A percentile compares a stretch with the other conserved stretches of the same genome.
These are phyloP conservation scores for Penicillium verhagenii DNA, from an alignment of 495 filamentous ascomycete species.

Conservation along the genomic window DNA sequence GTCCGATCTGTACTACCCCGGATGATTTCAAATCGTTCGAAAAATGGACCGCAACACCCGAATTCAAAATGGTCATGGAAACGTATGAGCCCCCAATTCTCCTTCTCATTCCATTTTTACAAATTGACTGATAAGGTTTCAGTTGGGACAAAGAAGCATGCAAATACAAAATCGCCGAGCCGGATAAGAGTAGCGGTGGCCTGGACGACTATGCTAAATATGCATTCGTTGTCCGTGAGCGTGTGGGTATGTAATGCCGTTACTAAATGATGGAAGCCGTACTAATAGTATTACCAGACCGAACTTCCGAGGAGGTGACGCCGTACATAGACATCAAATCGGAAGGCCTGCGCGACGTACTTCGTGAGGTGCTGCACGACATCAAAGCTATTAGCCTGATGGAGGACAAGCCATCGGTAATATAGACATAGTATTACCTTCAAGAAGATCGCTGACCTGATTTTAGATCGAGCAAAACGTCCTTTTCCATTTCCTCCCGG, in stretches of 20 bases:
- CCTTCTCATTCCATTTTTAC: constrained; percentile 7
- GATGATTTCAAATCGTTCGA: constrained; percentile 26
- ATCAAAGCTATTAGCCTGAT: constrained; percentile 33
- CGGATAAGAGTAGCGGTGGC: constrained; percentile 12
- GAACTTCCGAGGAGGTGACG: constrained; percentile 22
- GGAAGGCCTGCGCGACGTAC: constrained; percentile 29
- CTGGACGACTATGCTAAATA: constrained; percentile 24
- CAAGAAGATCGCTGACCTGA: constrained; percentile 13
- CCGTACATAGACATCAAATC: constrained; percentile 30
- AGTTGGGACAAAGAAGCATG: constrained; percentile 28
- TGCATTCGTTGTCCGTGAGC: constrained; percentile 26
- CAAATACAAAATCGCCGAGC: constrained; percentile 25
- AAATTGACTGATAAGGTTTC: constrained; percentile 14
- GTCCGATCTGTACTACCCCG: constrained; percentile 23
- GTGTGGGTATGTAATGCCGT: constrained; percentile 21
- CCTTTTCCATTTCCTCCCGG: constrained; percentile 33
- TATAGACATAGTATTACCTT: constrained; percentile 10
- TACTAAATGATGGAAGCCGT: constrained; percentile 2
- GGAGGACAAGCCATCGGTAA: constrained; percentile 25
- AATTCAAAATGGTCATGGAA: constrained; percentile 24
- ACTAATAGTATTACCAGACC: constrained; percentile 18
- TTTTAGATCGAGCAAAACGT: constrained; percentile 31
- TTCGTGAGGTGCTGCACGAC: constrained; percentile 26
- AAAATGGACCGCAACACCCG: constrained; percentile 20
- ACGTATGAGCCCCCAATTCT: constrained; percentile 13